Conservation (phyloP, 768 basidiomycete genomes). For the Mycena floridula region DNA sequence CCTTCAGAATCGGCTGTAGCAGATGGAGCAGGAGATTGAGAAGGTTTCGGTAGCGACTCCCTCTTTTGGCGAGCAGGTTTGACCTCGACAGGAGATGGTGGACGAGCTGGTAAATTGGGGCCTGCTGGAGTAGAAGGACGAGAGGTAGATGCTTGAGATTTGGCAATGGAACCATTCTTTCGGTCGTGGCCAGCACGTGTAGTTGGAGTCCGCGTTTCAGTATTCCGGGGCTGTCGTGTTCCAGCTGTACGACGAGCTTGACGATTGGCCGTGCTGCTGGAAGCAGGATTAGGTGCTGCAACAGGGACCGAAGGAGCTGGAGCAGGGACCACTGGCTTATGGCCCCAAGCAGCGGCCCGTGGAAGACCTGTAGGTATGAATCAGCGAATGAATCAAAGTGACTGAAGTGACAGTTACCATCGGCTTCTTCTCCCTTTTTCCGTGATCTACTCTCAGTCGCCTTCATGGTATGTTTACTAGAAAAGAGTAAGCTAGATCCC, state of each 20-base stretch:
- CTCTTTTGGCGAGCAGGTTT: constrained; percentile 35
- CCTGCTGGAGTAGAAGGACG: constrained; percentile 53
- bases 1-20: constrained; percentile 44
- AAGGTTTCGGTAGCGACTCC: constrained; percentile 19
- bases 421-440: constrained; percentile 58
- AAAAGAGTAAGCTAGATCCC: constrained; percentile 4
- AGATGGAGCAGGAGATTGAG: constrained; percentile 43
- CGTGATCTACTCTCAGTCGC: constrained; percentile 70
- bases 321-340: constrained; percentile 27
- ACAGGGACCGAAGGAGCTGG: constrained; percentile 10
- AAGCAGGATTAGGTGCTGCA: constrained; percentile 18
- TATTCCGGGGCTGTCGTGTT: constrained; percentile 42
- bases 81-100: constrained; percentile 35
- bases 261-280: no score
- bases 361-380: constrained; percentile 45
- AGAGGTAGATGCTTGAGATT: constrained; percentile 49
- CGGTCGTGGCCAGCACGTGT: constrained; percentile 32
- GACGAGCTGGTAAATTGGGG: constrained; percentile 28
- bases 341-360: constrained; percentile 60
- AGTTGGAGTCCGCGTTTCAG: constrained; percentile 28
- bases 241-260: constrained; percentile 35
- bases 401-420: constrained; percentile 31
- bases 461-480: constrained; percentile 89
- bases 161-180: constrained; percentile 26
- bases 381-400: constrained; percentile 6